Evolutionary conservation across 2,329 filamentous ascomycete genomes (phyloP).

Genomic region (Paecilomyces sp.): DNA sequence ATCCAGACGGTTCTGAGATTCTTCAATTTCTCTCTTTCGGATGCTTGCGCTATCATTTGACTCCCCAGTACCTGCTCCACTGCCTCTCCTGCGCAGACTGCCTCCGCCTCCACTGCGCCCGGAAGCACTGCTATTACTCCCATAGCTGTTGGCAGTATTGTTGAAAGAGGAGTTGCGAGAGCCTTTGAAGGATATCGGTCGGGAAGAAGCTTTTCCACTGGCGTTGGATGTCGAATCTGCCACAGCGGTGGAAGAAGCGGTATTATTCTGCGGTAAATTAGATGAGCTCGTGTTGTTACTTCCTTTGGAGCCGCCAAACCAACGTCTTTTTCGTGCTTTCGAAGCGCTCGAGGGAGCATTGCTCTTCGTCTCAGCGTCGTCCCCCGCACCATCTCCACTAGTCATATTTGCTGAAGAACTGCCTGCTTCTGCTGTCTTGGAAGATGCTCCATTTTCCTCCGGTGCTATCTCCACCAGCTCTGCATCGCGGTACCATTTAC

Average conservation of each 20-base stretch:
- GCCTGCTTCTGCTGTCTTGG: slow-evolving; percentile 29
- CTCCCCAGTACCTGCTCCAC: slow-evolving; percentile 13
- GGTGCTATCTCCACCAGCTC: slow-evolving; percentile 73
- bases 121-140: slow-evolving; percentile 14
- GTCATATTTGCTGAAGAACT: slow-evolving; percentile 17
- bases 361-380: slow-evolving; percentile 18
- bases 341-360: slow-evolving; percentile 20
- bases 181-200: slow-evolving; percentile 23
- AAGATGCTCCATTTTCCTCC: slow-evolving; percentile 38
- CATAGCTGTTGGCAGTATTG: slow-evolving; percentile 12
- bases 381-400: slow-evolving; percentile 10
- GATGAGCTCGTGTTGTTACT: slow-evolving; percentile 14
- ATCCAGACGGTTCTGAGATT: slow-evolving; percentile 43
- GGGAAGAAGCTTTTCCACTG: slow-evolving; percentile 12
- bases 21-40: slow-evolving; percentile 30
- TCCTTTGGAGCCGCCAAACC: slow-evolving; percentile 28
- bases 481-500: slow-evolving; percentile 95
- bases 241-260: neutral
- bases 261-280: slow-evolving; percentile 1
- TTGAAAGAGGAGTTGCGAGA: slow-evolving; percentile 19
- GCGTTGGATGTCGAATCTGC: slow-evolving; percentile 5
- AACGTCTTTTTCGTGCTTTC: slow-evolving; percentile 27
- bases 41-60: slow-evolving; percentile 26
- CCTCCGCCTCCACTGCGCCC: slow-evolving; percentile 7
- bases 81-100: slow-evolving; percentile 4